Base-by-base conservation (phyloP, 441 rosid genomes). In the Populus tomentosa region DNA sequence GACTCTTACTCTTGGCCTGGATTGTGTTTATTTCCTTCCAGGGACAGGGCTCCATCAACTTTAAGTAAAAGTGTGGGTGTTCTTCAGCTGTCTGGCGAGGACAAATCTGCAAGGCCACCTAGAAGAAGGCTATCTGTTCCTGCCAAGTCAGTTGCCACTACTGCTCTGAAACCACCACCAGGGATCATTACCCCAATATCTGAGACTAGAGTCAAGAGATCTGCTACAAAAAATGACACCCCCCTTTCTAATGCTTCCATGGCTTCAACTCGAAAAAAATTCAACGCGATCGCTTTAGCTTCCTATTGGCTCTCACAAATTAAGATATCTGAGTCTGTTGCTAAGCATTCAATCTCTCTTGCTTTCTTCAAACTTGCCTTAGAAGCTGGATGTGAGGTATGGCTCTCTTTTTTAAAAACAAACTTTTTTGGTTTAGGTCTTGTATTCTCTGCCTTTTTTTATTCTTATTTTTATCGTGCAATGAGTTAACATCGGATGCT, bases 301-400 rank as follows among this genome's bases (percentile, higher is more conserved):
- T 72, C 92, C 1, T 93, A 93, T 77, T 95, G 99, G 99, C 72
- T 92, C n/a, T 30, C 87, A 0, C 98, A 93, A 74, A 91, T 95
- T 74, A 92, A 88, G 89, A 86, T 89, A 66, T 88, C 97, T 30
- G 98, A 95, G 82, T 85, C 95, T 14, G 92, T 84, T 64, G 88
- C 86, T 7, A 92, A 88, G 84, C 99, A 95, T 59, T 82, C 92
- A 0, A 78, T 95, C 65, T 91, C 99, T 6, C 90, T 95, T 9
- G 98, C 94, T 8, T 93, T 95, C 78, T 93, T 95, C 84, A 93
- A 91, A 84, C 98, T 95, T 72, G 98, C 94, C 71, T 78, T 88
- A 6, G 93, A 89, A 79, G 98, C 97, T 23, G 97, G 94, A 65
- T 92, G 97, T 77, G 88, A 93, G 98, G 99, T 95, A 82, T 24